These are phyloP conservation scores for Candida coleopterorum DNA, from an alignment of 805 yeast genomes.

Conservation along the genomic window DNA sequence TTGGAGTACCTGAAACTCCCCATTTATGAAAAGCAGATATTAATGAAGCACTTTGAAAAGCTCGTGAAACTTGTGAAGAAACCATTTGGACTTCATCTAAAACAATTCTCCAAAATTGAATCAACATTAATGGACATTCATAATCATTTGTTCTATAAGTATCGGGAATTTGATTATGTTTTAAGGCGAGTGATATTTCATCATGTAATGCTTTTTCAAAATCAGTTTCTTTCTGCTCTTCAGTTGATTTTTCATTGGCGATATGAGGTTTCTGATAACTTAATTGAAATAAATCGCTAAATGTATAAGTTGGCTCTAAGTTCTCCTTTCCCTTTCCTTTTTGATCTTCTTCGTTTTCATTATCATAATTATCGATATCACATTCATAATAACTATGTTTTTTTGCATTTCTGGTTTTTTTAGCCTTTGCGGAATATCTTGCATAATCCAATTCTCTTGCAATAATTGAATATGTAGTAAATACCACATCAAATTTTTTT, in stretches of 20 bases:
- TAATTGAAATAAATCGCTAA: slow-evolving; percentile 23
- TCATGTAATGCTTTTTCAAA: slow-evolving; percentile 30
- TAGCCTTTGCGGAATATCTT: slow-evolving; percentile 53
- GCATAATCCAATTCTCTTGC: slow-evolving; percentile 79
- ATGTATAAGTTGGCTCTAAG: slow-evolving; percentile 14
- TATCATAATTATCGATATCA: slow-evolving; percentile 10
- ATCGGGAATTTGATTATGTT: slow-evolving; percentile 22
- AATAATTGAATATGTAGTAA: slow-evolving; percentile 71
- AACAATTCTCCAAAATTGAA: slow-evolving; percentile 86
- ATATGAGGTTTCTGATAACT: slow-evolving; percentile 22
- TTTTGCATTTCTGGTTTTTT: slow-evolving; percentile 39
- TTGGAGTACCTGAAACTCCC: slow-evolving; percentile 97
- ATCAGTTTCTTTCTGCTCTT: slow-evolving; percentile 22
- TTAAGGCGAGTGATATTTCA: slow-evolving; percentile 25
- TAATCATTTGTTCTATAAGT: slow-evolving; percentile 39
- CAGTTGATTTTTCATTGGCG: slow-evolving; percentile 21
- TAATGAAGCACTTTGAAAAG: slow-evolving; percentile 73
- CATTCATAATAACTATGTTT: slow-evolving; percentile 3
- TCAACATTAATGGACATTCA: slow-evolving; percentile 74
- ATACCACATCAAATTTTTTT: slow-evolving; percentile 65
- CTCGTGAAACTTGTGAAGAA: slow-evolving; percentile 63
- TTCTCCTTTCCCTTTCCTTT: slow-evolving; percentile 13
- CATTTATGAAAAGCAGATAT: slow-evolving; percentile 87
- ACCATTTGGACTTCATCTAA: slow-evolving; percentile 96
- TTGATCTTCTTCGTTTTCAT: slow-evolving; percentile 7